phyloP scores from a whole-genome alignment of 2,329 filamentous ascomycete species.

The Grosmannia clavigera region DNA sequence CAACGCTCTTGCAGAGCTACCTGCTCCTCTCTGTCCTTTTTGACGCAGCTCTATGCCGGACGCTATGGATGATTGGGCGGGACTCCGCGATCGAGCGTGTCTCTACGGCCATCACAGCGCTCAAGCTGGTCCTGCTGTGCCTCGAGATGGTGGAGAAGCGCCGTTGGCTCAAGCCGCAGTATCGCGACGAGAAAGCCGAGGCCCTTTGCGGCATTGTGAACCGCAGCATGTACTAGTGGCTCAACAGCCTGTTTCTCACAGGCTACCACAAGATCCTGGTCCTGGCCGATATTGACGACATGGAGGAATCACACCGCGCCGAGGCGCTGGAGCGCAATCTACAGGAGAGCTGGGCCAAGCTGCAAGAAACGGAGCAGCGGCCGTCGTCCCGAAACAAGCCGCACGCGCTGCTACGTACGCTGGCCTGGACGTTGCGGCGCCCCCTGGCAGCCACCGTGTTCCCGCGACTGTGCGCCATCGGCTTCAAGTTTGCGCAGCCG shows the following conservation, averaged over 20 bases:
- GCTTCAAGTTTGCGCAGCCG: constrained; percentile 25
- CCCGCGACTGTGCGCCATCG: constrained; percentile 21
- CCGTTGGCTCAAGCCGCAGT: constrained; percentile 17
- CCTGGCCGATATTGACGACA: neutral
- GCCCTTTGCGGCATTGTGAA: constrained; percentile 25
- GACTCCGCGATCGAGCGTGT: constrained; percentile 18
- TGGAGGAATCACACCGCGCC: neutral
- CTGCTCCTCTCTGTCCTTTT: constrained; percentile 21
- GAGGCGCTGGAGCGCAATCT: neutral
- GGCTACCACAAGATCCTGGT: neutral
- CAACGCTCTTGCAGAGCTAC: constrained; percentile 21
- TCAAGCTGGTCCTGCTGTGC: constrained; percentile 24
- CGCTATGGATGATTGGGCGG: constrained; percentile 20
- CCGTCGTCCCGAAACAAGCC: neutral
- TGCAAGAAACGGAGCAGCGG: neutral
- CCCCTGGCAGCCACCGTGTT: constrained; percentile 19
- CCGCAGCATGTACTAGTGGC: constrained; percentile 26
- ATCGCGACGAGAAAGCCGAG: constrained; percentile 22
- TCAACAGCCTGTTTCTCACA: constrained; percentile 18
- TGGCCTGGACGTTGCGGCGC: constrained; percentile 6
- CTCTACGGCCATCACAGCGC: constrained; percentile 21
- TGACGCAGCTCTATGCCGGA: constrained; percentile 22
- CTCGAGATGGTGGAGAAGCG: constrained; percentile 28
- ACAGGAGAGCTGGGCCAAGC: neutral
- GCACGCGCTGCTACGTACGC: neutral